Conservation (phyloP, 2,329 filamentous ascomycete species). For the Fusarium stilboides region DNA sequence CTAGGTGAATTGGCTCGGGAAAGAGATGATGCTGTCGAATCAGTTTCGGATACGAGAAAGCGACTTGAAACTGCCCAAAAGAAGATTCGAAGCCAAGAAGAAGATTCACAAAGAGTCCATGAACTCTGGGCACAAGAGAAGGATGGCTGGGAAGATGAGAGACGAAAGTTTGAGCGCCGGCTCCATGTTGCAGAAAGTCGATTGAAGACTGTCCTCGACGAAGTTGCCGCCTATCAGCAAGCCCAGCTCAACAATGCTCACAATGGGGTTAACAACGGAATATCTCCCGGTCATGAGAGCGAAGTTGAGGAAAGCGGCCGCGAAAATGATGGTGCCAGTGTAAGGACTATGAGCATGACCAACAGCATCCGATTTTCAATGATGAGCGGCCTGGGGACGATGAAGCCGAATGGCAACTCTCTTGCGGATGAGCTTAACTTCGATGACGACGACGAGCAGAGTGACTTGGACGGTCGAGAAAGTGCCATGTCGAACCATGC, state of each 20-base stretch:
- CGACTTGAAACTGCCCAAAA: slow-evolving; percentile 85
- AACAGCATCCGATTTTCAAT: slow-evolving; percentile 82
- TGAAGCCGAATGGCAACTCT: slow-evolving; percentile 77
- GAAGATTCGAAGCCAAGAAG: slow-evolving; percentile 83
- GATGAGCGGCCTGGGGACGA: slow-evolving; percentile 69
- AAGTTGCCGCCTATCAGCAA: slow-evolving; percentile 81
- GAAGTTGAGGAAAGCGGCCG: slow-evolving; percentile 74
- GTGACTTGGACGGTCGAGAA: slow-evolving; percentile 79
- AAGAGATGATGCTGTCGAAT: slow-evolving; percentile 85
- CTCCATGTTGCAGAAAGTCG: slow-evolving; percentile 92
- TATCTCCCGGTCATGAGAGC: slow-evolving; percentile 62
- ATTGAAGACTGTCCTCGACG: slow-evolving; percentile 86
- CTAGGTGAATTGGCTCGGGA: slow-evolving; percentile 87
- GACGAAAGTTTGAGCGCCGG: slow-evolving; percentile 84
- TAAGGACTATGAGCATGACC: slow-evolving; percentile 79
- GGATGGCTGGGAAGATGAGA: slow-evolving; percentile 87
- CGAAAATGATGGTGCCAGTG: slow-evolving; percentile 80
- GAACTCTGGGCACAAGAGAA: slow-evolving; percentile 88
- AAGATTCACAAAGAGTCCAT: slow-evolving; percentile 84
- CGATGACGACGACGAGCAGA: slow-evolving; percentile 82
- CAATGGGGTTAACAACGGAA: slow-evolving; percentile 40
- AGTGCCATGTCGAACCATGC: slow-evolving; percentile 68
- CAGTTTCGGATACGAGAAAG: slow-evolving; percentile 78
- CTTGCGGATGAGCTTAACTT: slow-evolving; percentile 93
- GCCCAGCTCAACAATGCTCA: slow-evolving; percentile 62